Evolutionary conservation across 805 yeast genomes (phyloP).

Genomic region (Metschnikowia similis): DNA sequence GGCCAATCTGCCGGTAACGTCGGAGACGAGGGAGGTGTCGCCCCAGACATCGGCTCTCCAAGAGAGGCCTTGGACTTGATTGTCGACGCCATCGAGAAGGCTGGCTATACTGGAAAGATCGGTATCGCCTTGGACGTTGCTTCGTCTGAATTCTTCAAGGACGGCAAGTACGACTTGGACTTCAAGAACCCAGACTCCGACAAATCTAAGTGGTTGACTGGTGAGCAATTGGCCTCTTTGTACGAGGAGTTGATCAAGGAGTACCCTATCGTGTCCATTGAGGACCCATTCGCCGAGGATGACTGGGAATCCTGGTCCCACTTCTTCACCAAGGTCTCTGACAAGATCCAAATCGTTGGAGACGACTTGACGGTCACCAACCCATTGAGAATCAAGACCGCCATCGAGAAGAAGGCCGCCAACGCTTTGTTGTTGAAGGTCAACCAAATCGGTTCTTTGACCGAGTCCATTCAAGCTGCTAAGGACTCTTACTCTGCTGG

Average conservation of each 20-base stretch:
- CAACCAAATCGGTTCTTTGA: slow-evolving; percentile 95
- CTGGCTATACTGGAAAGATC: slow-evolving; percentile 94
- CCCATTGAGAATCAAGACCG: slow-evolving; percentile 90
- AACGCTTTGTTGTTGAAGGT: slow-evolving; percentile 94
- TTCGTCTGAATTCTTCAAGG: slow-evolving; percentile 95
- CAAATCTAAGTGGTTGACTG: slow-evolving; percentile 84
- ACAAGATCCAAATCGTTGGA: slow-evolving; percentile 85
- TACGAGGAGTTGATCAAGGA: slow-evolving; percentile 75
- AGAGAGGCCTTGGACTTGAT: slow-evolving; percentile 96
- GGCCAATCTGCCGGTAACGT: slow-evolving; percentile 99
- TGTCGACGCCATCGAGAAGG: slow-evolving; percentile 79
- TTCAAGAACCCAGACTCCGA: slow-evolving; percentile 97
- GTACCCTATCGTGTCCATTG: slow-evolving; percentile 97
- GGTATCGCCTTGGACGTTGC: slow-evolving; percentile 95
- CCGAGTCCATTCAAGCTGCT: slow-evolving; percentile 97
- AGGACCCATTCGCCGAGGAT: slow-evolving; percentile 99
- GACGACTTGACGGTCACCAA: slow-evolving; percentile 99
- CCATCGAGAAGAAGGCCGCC: slow-evolving; percentile 95
- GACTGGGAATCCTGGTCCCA: slow-evolving; percentile 98
- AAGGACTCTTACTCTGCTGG: slow-evolving; percentile 90
- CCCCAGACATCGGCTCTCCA: slow-evolving; percentile 94
- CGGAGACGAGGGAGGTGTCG: slow-evolving; percentile 99
- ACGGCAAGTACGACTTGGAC: slow-evolving; percentile 96
- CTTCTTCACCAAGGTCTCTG: slow-evolving; percentile 66
- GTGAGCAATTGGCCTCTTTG: slow-evolving; percentile 79